Evolutionary conservation across 2,329 filamentous ascomycete genomes (phyloP).

Genomic region (Teratosphaeria viscida): DNA sequence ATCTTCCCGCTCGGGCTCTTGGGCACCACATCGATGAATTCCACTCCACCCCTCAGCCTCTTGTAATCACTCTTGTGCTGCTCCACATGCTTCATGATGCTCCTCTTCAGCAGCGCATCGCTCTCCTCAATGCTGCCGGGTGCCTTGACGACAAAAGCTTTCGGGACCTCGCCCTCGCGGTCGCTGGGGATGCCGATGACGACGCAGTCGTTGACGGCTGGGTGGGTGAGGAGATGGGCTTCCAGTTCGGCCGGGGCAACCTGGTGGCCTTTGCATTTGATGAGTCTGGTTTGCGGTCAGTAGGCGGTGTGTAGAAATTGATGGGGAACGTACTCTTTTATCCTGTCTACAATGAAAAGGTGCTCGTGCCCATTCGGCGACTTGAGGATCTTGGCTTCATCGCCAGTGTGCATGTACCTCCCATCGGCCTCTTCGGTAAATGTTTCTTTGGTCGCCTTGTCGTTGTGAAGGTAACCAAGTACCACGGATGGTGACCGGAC

Average conservation of each 20-base stretch:
- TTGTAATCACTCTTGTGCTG: slow-evolving; percentile 52
- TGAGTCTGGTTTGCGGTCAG: slow-evolving; percentile 12
- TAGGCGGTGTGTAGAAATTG: not conserved
- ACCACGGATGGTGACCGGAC: slow-evolving; percentile 68
- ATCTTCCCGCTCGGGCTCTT: slow-evolving; percentile 57
- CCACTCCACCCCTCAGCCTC: slow-evolving; percentile 51
- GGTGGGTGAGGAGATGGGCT: slow-evolving; percentile 65
- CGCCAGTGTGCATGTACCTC: slow-evolving; percentile 68
- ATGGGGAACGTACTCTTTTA: slow-evolving; percentile 45
- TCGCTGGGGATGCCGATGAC: slow-evolving; percentile 65
- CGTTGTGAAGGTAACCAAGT: slow-evolving; percentile 78
- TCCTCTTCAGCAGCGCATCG: slow-evolving; percentile 38
- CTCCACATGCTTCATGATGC: slow-evolving; percentile 50
- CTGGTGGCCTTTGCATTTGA: slow-evolving; percentile 56
- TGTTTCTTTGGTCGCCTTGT: slow-evolving; percentile 62
- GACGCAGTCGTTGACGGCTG: slow-evolving; percentile 64
- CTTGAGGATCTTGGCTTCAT: slow-evolving; percentile 63
- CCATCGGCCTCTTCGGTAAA: slow-evolving; percentile 51
- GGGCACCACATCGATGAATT: slow-evolving; percentile 47
- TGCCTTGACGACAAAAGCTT: slow-evolving; percentile 53
- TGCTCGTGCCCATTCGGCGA: slow-evolving; percentile 63
- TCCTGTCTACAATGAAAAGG: slow-evolving; percentile 72
- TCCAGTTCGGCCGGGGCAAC: slow-evolving; percentile 67
- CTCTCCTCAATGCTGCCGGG: slow-evolving; percentile 35
- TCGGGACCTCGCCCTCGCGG: slow-evolving; percentile 50